phyloP scores from a whole-genome alignment of 768 basidiomycete species.

The Psilocybe subaeruginosa region DNA sequence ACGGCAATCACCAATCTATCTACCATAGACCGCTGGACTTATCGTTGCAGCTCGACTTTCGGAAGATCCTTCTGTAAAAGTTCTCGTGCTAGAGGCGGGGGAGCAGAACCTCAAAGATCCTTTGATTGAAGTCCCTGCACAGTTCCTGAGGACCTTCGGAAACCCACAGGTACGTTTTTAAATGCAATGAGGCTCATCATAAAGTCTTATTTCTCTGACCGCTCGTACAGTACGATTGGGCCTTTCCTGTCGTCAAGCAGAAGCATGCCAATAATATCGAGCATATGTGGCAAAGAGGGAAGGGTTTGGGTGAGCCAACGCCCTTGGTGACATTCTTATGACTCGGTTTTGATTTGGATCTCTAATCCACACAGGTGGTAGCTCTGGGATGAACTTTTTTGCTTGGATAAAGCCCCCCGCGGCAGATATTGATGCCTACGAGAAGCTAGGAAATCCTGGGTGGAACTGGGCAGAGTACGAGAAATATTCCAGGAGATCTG shows the following conservation, averaged over 20 bases:
- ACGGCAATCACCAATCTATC: not conserved
- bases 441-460: slow-evolving; percentile 54
- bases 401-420: slow-evolving; percentile 35
- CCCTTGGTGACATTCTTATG: no score
- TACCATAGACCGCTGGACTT: slow-evolving; percentile 4
- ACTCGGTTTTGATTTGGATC: not conserved
- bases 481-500: slow-evolving; percentile 39
- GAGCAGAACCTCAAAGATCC: slow-evolving; percentile 35
- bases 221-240: slow-evolving; percentile 37
- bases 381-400: slow-evolving; percentile 49
- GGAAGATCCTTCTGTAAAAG: slow-evolving; percentile 12
- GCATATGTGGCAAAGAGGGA: slow-evolving; percentile 32
- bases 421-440: slow-evolving; percentile 36
- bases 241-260: slow-evolving; percentile 33
- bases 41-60: slow-evolving; percentile 3
- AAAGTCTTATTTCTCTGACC: no score
- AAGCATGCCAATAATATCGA: slow-evolving; percentile 27
- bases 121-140: slow-evolving; percentile 33
- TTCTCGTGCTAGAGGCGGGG: slow-evolving; percentile 32
- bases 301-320: slow-evolving; percentile 29
- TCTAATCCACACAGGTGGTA: slow-evolving; percentile 36
- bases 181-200: no score
- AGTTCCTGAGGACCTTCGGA: slow-evolving; percentile 29
- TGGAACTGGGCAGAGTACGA: slow-evolving; percentile 55
- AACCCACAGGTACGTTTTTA: slow-evolving; percentile 28